These are phyloP conservation scores for Spathaspora sp. DNA, from an alignment of 805 yeast genomes.

Conservation along the genomic window DNA sequence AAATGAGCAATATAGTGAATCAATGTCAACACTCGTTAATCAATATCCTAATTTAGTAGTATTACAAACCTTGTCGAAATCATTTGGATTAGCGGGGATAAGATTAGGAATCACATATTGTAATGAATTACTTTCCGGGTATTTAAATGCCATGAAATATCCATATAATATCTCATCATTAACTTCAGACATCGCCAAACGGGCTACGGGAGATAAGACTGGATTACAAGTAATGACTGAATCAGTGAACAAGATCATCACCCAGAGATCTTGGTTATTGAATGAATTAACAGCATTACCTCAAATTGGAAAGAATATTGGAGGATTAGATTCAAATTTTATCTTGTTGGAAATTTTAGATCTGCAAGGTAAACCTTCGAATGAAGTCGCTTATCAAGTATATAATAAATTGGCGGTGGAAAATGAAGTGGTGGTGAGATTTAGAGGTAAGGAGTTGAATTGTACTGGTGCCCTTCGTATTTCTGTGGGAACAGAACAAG, in stretches of 20 bases:
- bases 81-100: constrained; percentile 95
- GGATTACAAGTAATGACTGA: constrained; percentile 59
- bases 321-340: constrained; percentile 86
- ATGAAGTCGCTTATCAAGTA: constrained; percentile 59
- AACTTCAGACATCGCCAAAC: constrained; percentile 69
- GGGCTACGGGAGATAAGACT: constrained; percentile 57
- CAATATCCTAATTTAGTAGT: constrained; percentile 81
- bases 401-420: constrained; percentile 70
- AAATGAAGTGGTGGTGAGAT: constrained; percentile 81
- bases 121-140: constrained; percentile 52
- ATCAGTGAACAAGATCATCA: constrained; percentile 46
- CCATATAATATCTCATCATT: constrained; percentile 90
- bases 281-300: constrained; percentile 50
- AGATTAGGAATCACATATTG: constrained; percentile 82
- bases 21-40: constrained; percentile 75
- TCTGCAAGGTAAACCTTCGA: constrained; percentile 59
- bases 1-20: constrained; percentile 21
- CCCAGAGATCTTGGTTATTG: constrained; percentile 55
- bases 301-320: constrained; percentile 71
- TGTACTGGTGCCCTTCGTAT: constrained; percentile 86
- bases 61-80: constrained; percentile 87
- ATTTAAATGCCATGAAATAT: constrained; percentile 88
- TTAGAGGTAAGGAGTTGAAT: constrained; percentile 85
- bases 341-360: constrained; percentile 69
- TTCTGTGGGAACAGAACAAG: constrained; percentile 80